Base-by-base conservation (phyloP, 1,284 basidiomycete species). In the Melampsora abietis-canadensis region DNA sequence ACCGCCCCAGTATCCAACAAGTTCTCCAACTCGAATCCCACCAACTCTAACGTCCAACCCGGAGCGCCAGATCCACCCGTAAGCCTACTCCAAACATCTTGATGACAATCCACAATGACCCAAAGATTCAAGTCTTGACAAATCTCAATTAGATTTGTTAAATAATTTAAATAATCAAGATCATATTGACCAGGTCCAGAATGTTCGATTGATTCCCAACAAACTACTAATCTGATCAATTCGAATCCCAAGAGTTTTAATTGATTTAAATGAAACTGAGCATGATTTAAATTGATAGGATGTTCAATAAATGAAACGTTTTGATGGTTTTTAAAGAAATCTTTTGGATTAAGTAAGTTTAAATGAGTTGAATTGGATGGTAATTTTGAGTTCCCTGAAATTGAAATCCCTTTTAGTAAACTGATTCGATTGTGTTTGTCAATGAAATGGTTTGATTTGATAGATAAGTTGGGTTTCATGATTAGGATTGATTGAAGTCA, bases 121-220 rank as follows among this genome's bases (percentile, higher is more conserved):
- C 87, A 85, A 31, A 98, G 81, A 1, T 92, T 92, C 76, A 91
- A 92, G 0, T 84, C 80, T 46, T 66, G 46, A 47, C 70, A 66
- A 19, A 66, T 46, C 17, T 74, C 19, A 15, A 74, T 62, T 7
- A 74, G 24, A 17, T 66, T 4, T 61, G 87, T 86, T 24, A 98
- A 83, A 81, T 98, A 98, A 7, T 85, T 81, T 2, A 98, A 85
- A 81, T 97, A 98, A 62, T 89, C 89, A 3, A 81, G 82, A 82
- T 98, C 94, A 79, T 92, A 94, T 63, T 87, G 83, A 2, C 92
- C 92, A 90, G 88, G 91, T 77, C 91, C 94, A 69, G 85, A 87
- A 79, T 98, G 96, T 80, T 97, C 93, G 27, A 98, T 85, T 0
- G 94, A 92, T 81, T 98, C 95, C 96, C 95, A 98, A 0, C 94